These are phyloP conservation scores for Knufia petricola DNA, from an alignment of 2,329 filamentous ascomycete species.

Conservation along the genomic window DNA sequence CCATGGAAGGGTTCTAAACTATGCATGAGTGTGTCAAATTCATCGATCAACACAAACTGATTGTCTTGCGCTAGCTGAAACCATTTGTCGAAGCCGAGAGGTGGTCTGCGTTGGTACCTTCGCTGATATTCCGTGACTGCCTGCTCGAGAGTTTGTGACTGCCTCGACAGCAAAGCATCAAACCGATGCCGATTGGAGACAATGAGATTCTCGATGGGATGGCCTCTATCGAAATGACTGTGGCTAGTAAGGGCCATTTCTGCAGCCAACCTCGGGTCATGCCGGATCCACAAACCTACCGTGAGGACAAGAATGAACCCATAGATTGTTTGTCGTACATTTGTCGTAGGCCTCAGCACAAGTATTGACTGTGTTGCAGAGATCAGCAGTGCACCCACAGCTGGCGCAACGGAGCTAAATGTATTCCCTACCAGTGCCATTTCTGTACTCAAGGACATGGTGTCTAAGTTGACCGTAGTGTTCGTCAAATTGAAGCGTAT, in stretches of 20 bases:
- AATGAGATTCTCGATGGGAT: not conserved
- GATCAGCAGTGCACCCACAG: not conserved
- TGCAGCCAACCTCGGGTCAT: not conserved
- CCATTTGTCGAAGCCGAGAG: slow-evolving; percentile 51
- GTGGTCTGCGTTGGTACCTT: slow-evolving; percentile 45
- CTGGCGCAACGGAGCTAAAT: not conserved
- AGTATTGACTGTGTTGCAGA: not conserved
- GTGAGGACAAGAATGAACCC: not conserved
- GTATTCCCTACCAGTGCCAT: not conserved
- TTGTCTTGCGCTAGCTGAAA: slow-evolving; percentile 33
- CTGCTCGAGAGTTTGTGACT: slow-evolving; percentile 32
- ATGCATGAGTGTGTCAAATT: slow-evolving; percentile 11
- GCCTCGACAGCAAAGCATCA: not conserved
- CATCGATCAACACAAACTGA: slow-evolving; percentile 12
- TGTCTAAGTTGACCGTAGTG: not conserved
- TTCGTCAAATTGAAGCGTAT: not conserved
- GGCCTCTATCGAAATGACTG: not conserved
- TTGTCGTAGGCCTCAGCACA: not conserved
- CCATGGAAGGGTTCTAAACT: slow-evolving; percentile 1
- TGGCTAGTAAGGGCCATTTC: not conserved
- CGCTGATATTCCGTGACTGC: slow-evolving; percentile 43
- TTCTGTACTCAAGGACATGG: not conserved
- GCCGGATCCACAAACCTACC: not conserved
- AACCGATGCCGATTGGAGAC: not conserved
- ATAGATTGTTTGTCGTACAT: not conserved